Percentiles rank a stretch among this genome's conserved stretches.
phyloP scores from a whole-genome alignment of 164 flowering plant genomes.

The Vitis rupestris region DNA sequence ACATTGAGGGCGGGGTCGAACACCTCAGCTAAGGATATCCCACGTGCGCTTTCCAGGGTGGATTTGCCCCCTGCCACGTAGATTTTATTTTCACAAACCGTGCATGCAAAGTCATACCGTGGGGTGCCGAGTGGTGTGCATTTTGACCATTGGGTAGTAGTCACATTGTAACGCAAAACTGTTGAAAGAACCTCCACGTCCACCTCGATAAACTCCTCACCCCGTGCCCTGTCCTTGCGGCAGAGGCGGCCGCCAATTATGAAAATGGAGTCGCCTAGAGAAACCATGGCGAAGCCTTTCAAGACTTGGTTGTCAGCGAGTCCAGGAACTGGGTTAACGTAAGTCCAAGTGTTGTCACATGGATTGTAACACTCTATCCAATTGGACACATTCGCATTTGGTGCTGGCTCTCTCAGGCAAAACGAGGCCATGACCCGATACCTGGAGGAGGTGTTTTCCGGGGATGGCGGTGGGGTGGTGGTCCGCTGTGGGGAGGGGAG shows the following conservation, averaged over 20 bases:
- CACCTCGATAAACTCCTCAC: constrained; percentile 14
- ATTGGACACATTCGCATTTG: constrained; percentile 20
- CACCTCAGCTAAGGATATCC: constrained; percentile 44
- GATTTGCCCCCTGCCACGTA: constrained; percentile 64
- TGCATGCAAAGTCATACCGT: constrained; percentile 53
- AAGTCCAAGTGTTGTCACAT: constrained; percentile 38
- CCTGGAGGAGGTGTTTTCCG: constrained; percentile 8
- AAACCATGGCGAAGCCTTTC: constrained; percentile 54
- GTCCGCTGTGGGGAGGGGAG: constrained; percentile 15
- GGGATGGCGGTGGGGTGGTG: constrained; percentile 12
- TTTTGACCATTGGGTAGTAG: constrained; percentile 28
- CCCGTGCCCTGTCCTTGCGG: constrained; percentile 10
- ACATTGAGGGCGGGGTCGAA: constrained; percentile 37
- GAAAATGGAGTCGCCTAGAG: constrained; percentile 35
- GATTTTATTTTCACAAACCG: constrained; percentile 40
- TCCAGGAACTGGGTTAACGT: constrained; percentile 34
- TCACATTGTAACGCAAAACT: constrained; percentile 32
- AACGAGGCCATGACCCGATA: constrained; percentile 31
- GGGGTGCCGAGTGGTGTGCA: constrained; percentile 43
- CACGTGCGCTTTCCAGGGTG: constrained; percentile 28
- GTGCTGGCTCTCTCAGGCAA: constrained; percentile 17
- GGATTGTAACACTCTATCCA: constrained; percentile 51
- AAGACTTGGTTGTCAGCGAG: constrained; percentile 34
- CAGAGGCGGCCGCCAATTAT: constrained; percentile 53
- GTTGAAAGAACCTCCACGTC: constrained; percentile 23